phyloP scores from a whole-genome alignment of 2,329 filamentous ascomycete species.

The Nigrospora sphaerica region DNA sequence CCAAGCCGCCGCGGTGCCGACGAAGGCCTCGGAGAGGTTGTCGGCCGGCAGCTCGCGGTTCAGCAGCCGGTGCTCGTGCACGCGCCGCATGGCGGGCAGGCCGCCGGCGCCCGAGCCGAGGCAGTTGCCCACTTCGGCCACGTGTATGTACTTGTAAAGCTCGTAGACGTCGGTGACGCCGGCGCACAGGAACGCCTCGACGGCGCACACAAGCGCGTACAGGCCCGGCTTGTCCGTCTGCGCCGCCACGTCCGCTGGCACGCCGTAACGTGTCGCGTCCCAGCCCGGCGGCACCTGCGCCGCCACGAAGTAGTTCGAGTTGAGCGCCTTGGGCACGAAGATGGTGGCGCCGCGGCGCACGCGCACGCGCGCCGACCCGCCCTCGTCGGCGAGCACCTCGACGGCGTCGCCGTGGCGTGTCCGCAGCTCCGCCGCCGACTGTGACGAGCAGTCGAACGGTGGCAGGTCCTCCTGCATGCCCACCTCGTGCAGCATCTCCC shows the following conservation, averaged over 20 bases:
- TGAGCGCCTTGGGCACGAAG: slow-evolving; percentile 91
- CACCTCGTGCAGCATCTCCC: slow-evolving; percentile 41
- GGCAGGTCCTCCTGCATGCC: slow-evolving; percentile 50
- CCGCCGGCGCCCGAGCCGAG: slow-evolving; percentile 97
- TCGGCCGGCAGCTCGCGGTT: slow-evolving; percentile 85
- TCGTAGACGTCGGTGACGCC: slow-evolving; percentile 99
- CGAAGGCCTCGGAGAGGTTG: slow-evolving; percentile 97
- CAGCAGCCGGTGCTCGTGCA: slow-evolving; percentile 96
- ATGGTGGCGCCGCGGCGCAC: slow-evolving; percentile 92
- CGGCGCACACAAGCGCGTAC: slow-evolving; percentile 88
- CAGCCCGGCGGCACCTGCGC: slow-evolving; percentile 95
- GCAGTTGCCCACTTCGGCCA: slow-evolving; percentile 96
- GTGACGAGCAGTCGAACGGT: slow-evolving; percentile 53
- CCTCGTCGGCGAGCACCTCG: slow-evolving; percentile 10
- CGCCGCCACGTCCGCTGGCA: slow-evolving; percentile 93
- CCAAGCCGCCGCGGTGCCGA: slow-evolving; percentile 99
- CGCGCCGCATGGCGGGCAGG: slow-evolving; percentile 80
- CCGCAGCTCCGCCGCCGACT: slow-evolving; percentile 21
- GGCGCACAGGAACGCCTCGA: slow-evolving; percentile 79
- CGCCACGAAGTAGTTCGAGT: slow-evolving; percentile 93
- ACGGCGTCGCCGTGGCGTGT: slow-evolving; percentile 23
- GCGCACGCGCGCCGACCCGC: slow-evolving; percentile 42
- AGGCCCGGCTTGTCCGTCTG: slow-evolving; percentile 96
- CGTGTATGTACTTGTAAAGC: slow-evolving; percentile 98
- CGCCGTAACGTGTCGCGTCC: slow-evolving; percentile 91